Evolutionary conservation across 768 basidiomycete species (phyloP), one percentile per base, ranked within the genome.

Genomic region (Boletus sp.): DNA sequence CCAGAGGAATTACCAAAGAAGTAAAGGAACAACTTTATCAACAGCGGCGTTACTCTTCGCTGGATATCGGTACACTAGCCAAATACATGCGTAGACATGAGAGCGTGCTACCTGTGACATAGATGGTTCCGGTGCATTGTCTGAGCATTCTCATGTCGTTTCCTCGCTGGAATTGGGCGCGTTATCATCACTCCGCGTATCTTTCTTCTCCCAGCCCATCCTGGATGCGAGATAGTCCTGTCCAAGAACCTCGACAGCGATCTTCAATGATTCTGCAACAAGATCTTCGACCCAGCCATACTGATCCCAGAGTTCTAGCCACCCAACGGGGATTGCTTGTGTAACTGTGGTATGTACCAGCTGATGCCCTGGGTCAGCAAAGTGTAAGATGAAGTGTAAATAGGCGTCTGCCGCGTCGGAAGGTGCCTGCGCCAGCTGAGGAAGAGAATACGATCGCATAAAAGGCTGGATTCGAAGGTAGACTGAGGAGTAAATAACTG

Each of bases 231-330:
- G 77, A 64, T 95, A 95, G 64, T 96, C 92, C 72, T 98, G 94
- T 2, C 93, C 93, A 55, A 98, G 75, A 17, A 94, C 83, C 73
- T 98, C 95, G 29, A 96, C 83, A 8, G 88, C 90, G 14, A 92
- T 76, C 52, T 91, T 76, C 54, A 99, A 72, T 0, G 84, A 82
- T 64, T 98, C 96, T 5, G 94, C 95, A 56, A 98, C 81, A 37
- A 89, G 70, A 65, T 99, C 95, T 71, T 99, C 97, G 13, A 98
- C 94, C 97, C 97, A 96, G 41, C 90, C 87, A 68, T 93, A 89
- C 59, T 86, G 79, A 64, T 97, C 95, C 86, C 93, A 96, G 41
- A 93, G 75, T 5, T 84, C 83, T 51, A 98, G 69, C 97, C 97
- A 99, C 47, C 79, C 75, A n/a, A 74, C 77, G 0, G 96, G 93